Conservation (phyloP, 2,329 filamentous ascomycete species). For the Aspergillus udagawae region DNA sequence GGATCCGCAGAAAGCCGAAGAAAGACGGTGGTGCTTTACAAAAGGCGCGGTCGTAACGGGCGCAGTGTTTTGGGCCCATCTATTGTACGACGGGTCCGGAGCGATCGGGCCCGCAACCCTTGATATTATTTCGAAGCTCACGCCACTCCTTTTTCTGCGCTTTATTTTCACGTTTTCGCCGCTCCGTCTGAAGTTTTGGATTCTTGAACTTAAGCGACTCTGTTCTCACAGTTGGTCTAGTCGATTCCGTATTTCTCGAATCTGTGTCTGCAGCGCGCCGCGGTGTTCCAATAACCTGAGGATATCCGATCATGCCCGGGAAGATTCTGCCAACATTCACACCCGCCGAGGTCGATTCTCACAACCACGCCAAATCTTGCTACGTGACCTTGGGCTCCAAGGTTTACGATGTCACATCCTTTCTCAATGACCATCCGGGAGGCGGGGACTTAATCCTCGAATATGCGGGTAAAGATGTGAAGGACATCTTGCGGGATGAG, state of each 20-base stretch:
- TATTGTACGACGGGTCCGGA: constrained; percentile 9
- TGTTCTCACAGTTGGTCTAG: neutral
- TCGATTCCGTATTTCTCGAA: neutral
- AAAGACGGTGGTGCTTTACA: neutral
- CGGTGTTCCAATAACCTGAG: neutral
- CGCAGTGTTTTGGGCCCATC: neutral
- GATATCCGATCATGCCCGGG: constrained; percentile 62
- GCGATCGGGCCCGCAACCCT: constrained; percentile 16
- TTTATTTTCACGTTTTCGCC: constrained; percentile 9
- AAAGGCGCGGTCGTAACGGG: neutral
- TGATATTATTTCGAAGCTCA: constrained; percentile 20
- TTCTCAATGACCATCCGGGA: constrained; percentile 85
- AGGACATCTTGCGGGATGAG: constrained; percentile 75
- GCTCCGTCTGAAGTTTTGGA: neutral
- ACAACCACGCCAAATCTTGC: constrained; percentile 77
- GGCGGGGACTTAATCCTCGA: constrained; percentile 84
- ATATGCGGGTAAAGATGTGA: constrained; percentile 83
- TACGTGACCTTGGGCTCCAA: constrained; percentile 87
- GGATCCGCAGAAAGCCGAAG: neutral
- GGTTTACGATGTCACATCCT: constrained; percentile 93
- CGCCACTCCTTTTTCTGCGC: constrained; percentile 16
- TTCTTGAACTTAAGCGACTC: neutral
- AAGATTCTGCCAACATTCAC: constrained; percentile 80
- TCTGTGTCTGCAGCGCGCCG: neutral
- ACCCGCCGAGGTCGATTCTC: constrained; percentile 71